Conservation (phyloP, 345 rosid species). For the Corymbia maculata region DNA sequence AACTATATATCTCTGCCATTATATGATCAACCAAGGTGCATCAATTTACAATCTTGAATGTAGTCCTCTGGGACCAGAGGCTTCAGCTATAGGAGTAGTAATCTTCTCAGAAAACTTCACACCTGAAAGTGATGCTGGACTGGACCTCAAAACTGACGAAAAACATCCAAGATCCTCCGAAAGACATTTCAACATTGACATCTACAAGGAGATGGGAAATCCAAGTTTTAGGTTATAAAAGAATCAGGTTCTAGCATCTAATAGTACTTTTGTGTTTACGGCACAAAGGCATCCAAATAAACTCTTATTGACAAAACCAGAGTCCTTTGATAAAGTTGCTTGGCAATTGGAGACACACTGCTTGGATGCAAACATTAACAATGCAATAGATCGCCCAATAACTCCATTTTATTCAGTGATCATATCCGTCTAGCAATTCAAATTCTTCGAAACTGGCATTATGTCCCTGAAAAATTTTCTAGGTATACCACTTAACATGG, state of each 20-base stretch:
- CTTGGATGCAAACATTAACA: not conserved
- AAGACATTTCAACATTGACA: not conserved
- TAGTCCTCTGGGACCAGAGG: not conserved
- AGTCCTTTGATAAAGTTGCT: not conserved
- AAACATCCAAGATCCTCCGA: not conserved
- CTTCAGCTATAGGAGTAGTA: not conserved
- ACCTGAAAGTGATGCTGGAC: not conserved
- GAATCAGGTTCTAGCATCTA: not conserved
- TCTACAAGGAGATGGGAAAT: not conserved
- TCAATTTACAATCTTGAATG: not conserved
- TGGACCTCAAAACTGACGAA: not conserved
- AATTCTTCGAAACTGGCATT: not conserved
- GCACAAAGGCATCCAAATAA: not conserved
- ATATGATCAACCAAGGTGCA: not conserved
- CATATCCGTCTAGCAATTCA: not conserved
- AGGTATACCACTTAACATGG: not conserved
- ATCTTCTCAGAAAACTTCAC: not conserved
- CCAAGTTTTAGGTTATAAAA: not conserved
- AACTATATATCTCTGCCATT: constrained; percentile 23
- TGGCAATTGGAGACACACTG: not conserved
- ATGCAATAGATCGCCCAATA: not conserved
- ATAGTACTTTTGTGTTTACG: not conserved
- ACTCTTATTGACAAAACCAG: not conserved
- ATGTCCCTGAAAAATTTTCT: not conserved
- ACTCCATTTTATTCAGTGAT: not conserved